These are phyloP conservation scores for Inga leiocalycina DNA, from an alignment of 306 rosid genomes.

Conservation along the genomic window DNA sequence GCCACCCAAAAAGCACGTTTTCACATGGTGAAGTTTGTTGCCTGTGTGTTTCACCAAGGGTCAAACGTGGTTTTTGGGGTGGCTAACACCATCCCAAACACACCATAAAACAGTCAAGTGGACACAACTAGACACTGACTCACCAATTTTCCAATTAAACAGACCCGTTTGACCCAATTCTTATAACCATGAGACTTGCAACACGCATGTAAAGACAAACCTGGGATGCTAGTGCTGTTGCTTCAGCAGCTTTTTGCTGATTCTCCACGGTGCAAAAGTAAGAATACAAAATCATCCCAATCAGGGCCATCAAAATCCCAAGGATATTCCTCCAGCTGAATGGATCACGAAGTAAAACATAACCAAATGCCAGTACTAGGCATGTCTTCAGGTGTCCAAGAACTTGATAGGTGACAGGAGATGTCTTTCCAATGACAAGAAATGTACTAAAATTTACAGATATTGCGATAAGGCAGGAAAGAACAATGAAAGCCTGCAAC, in stretches of 20 bases:
- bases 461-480: slow-evolving; percentile 90
- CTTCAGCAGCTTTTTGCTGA: slow-evolving; percentile 75
- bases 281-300: slow-evolving; percentile 91
- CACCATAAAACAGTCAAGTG: background rate
- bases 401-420: slow-evolving; percentile 97
- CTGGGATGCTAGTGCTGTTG: slow-evolving; percentile 61
- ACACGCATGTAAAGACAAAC: slow-evolving; percentile 37
- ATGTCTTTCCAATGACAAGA: slow-evolving; percentile 93
- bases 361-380: slow-evolving; percentile 89
- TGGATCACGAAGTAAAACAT: slow-evolving; percentile 82
- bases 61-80: background rate
- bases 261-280: slow-evolving; percentile 71
- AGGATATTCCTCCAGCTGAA: slow-evolving; percentile 91
- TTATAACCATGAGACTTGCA: background rate
- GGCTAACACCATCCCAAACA: background rate
- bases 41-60: background rate
- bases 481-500: slow-evolving; percentile 75
- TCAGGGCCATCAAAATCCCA: slow-evolving; percentile 77
- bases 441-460: slow-evolving; percentile 97
- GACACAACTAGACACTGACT: background rate
- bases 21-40: background rate
- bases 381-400: slow-evolving; percentile 98
- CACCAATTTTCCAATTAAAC: background rate
- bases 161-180: background rate
- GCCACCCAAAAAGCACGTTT: background rate